Evolutionary conservation across 495 filamentous ascomycete species (phyloP), one percentile per base, ranked within the genome.

Genomic region (Aspergillus indologenus): DNA sequence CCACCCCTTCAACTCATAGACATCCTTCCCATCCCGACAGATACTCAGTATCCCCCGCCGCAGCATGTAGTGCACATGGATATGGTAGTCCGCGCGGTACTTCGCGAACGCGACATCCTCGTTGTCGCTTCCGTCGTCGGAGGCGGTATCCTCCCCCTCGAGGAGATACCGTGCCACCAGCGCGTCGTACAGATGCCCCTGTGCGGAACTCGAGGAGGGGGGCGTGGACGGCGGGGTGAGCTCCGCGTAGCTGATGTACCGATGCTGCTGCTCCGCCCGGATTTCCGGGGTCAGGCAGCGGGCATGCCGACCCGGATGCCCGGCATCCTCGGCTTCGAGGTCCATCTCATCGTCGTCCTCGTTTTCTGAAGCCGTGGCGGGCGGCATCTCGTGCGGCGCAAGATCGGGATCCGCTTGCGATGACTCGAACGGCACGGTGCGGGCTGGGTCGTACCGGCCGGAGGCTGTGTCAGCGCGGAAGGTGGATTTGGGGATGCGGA

Each of bases 11-110:
- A 73, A 40, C 3, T 71, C 61, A 19, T 64, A 50, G 56, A 72
- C 53, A 45, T 75, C 73, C 3, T 66, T 46, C 17, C 58, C 55
- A 21, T 69, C 60, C 11, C 69, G 72, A 40, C 71, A 74, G 22
- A 74, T 50, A 3, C 57, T 63, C 12, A 76, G 46, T 1, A 66
- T 50, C 1, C 65, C 62, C 4, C 67, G 57, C 12, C 58, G 57
- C 6, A 57, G 19, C 12, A 74, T 56, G 21, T 69, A 68, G 52
- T 78, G 75, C 43, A 72, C 64, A 6, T 66, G 69, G 23, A 75
- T 68, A 50, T 78, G 75, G 31, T 63, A 73, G 44, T 75, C 73
- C 1, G 69, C 61, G 22, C 65, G 59, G 42, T 75, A 75, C 23
- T 64, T 69, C 7, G 73, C 73, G 51, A 71, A 68, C 2, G 61